phyloP scores from a whole-genome alignment of 148 eudicot genomes.

The Rhododendron ferrugineum region DNA sequence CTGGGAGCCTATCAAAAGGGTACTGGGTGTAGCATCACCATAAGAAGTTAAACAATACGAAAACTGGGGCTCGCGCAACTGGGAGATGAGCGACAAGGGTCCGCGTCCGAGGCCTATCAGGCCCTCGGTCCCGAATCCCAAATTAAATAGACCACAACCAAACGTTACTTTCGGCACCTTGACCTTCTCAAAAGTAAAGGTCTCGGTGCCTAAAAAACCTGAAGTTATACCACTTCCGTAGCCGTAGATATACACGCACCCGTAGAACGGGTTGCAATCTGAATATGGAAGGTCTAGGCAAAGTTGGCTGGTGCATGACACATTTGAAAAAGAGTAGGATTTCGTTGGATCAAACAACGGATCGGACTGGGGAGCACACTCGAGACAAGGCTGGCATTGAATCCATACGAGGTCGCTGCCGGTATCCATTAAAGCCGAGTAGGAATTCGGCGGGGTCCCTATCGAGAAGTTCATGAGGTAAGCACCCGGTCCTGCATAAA shows the following conservation, averaged over 20 bases:
- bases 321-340: background rate
- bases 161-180: background rate
- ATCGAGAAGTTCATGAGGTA: background rate
- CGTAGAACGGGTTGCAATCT: background rate
- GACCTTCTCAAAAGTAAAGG: background rate
- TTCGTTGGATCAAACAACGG: background rate
- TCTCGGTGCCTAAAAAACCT: background rate
- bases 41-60: background rate
- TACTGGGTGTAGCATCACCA: background rate
- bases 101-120: background rate
- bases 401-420: background rate
- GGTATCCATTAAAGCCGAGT: background rate
- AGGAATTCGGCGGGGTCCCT: background rate
- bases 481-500: background rate
- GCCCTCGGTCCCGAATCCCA: background rate
- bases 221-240: background rate
- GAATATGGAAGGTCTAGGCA: background rate
- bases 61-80: background rate
- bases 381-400: background rate
- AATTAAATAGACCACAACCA: background rate
- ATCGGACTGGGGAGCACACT: background rate
- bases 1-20: background rate
- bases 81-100: background rate
- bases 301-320: background rate
- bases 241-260: background rate